Evolutionary conservation across 345 rosid species (phyloP), one percentile per base, ranked within the genome.

Genomic region (Populus tremula): DNA sequence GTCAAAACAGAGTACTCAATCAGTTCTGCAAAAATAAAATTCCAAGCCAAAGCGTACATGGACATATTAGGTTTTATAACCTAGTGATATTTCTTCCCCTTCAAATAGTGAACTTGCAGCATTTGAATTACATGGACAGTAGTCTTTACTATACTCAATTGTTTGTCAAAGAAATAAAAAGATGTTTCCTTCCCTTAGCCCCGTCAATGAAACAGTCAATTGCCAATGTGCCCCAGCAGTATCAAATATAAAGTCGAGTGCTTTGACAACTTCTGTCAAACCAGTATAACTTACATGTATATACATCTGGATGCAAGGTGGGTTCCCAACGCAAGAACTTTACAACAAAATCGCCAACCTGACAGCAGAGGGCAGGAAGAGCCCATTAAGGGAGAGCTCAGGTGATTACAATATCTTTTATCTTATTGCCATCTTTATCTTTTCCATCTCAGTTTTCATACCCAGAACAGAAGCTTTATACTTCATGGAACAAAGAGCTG

Each of bases 401-500:
- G 56, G 9, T 50, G 6, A 50, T 50, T 50, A 50, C 9, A 17
- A 50, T 50, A 50, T 50, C 2, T 18, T 50, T 50, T 18, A 50
- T 50, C 56, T 50, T 17, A 50, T 50, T 50, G 21, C 56, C 56
- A 50, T 50, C 56, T 50, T 18, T 50, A 50, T 50, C n/a, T 50
- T 50, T 18, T 18, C 56, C 63, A n/a, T 56, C 27, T n/a, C 63
- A 56, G 63, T n/a, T 56, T n/a, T 56, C 29, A 56, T n/a, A n/a
- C 63, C 29, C 29, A 56, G n/a, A 23, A 56, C 63, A 23, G 13
- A n/a, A n/a, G 29, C 84, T 83, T 77, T 78, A 67, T 72, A 78
- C 59, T 86, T 84, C 85, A 87, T 73, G 56, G 80, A 79, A 67
- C 82, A 54, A 61, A 82, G 74, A 61, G 85, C 89, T 67, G 84